Evolutionary conservation across 2,329 filamentous ascomycete species (phyloP).

Genomic region (Sporothrix brasiliensis): DNA sequence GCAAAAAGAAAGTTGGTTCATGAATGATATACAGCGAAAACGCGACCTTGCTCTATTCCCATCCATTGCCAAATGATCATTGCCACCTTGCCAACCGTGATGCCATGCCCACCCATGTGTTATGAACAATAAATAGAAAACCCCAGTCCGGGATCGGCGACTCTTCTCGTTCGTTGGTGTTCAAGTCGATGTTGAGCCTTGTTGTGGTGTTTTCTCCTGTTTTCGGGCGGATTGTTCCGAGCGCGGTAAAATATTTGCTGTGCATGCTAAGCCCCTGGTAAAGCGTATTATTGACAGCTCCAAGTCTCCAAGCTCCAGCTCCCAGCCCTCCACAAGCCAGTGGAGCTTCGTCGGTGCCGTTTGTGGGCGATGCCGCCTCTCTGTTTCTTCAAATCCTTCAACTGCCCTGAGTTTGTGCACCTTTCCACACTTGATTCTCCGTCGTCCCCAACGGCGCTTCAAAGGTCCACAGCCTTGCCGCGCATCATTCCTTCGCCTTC

Average conservation of each 20-base stretch:
- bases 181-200: neutral
- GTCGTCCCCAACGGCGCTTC: conserved; percentile 14
- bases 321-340: neutral
- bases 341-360: neutral
- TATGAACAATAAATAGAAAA: neutral
- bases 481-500: conserved; percentile 61
- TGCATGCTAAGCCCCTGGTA: neutral
- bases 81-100: neutral
- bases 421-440: neutral
- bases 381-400: neutral
- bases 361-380: neutral
- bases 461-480: conserved; percentile 45
- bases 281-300: neutral
- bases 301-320: neutral
- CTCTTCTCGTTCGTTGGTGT: neutral
- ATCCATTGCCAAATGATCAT: neutral
- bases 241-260: neutral
- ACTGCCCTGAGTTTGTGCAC: neutral
- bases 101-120: neutral
- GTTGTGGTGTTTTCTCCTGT: conserved; percentile 14
- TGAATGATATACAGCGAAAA: neutral
- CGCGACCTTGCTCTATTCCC: neutral
- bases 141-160: neutral
- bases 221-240: conserved; percentile 17
- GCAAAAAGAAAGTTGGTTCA: neutral